Conservation (phyloP, 1,284 basidiomycete genomes). For the Irpex sp. region DNA sequence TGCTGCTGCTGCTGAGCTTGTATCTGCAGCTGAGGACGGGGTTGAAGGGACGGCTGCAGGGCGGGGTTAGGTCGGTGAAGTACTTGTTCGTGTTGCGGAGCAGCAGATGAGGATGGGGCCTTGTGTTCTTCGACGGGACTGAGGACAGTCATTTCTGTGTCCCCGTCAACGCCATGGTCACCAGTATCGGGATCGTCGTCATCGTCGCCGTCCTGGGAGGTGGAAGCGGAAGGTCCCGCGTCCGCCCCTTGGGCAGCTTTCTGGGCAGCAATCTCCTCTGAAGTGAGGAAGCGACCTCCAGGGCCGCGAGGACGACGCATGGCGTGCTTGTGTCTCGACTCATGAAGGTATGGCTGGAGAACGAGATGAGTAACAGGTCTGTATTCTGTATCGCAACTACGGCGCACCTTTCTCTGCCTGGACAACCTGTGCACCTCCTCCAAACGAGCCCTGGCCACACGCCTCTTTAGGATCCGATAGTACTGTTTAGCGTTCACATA, state of each 20-base stretch:
- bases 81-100: conserved; percentile 16
- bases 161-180: conserved; percentile 21
- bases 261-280: conserved; percentile 86
- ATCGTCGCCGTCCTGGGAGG: conserved; percentile 28
- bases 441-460: conserved; percentile 82
- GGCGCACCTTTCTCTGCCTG: conserved; percentile 80
- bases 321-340: conserved; percentile 96
- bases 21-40: conserved; percentile 19
- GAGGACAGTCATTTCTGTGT: conserved; percentile 22
- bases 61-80: conserved; percentile 13
- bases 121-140: conserved; percentile 21
- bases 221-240: conserved; percentile 24
- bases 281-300: conserved; percentile 94
- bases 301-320: conserved; percentile 96
- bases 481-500: conserved; percentile 99
- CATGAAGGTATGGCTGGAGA: conserved; percentile 89
- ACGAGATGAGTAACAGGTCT: not conserved
- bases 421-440: conserved; percentile 92
- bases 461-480: conserved; percentile 91
- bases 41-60: conserved; percentile 19
- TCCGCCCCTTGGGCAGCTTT: conserved; percentile 40
- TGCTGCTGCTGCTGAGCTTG: not conserved
- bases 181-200: conserved; percentile 34
- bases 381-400: not conserved
- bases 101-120: conserved; percentile 16